Evolutionary conservation across 345 rosid species (phyloP).

Genomic region (Camelina sativa): DNA sequence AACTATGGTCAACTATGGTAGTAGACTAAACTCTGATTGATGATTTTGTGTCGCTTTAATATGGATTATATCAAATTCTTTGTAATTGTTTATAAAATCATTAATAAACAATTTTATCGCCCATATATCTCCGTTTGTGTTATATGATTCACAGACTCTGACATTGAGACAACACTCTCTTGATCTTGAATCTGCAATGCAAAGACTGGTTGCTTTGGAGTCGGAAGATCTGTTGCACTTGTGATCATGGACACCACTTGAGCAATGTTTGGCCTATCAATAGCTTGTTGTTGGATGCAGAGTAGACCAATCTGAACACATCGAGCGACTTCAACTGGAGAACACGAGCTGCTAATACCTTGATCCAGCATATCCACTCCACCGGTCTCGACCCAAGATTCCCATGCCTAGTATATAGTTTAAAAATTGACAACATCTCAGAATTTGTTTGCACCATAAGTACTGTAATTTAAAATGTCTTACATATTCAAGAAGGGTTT

Average conservation of each 20-base stretch:
- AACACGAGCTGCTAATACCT: background rate
- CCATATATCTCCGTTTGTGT: constrained; percentile 33
- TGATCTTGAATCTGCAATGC: constrained; percentile 15
- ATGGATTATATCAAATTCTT: too few relatives aligned
- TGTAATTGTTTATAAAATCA: too few relatives aligned
- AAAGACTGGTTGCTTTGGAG: constrained; percentile 19
- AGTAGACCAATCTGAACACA: constrained; percentile 27
- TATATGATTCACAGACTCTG: constrained; percentile 27
- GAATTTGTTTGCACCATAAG: background rate
- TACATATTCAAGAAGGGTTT: constrained; percentile 32
- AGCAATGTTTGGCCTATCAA: constrained; percentile 22
- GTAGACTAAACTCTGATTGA: too few relatives aligned
- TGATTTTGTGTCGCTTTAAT: too few relatives aligned
- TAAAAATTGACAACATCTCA: background rate
- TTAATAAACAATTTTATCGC: background rate
- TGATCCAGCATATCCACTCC: constrained; percentile 19
- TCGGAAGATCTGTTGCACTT: constrained; percentile 9
- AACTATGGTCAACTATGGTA: too few relatives aligned
- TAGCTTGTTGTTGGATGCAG: constrained; percentile 24
- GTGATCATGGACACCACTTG: constrained; percentile 26
- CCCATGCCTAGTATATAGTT: constrained; percentile 21
- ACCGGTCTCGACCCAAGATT: constrained; percentile 10
- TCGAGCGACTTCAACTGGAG: constrained; percentile 15
- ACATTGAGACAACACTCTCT: constrained; percentile 4
- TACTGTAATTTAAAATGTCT: background rate